These are phyloP conservation scores for Cerrena zonata DNA, from an alignment of 1,284 basidiomycete species.

Conservation along the genomic window DNA sequence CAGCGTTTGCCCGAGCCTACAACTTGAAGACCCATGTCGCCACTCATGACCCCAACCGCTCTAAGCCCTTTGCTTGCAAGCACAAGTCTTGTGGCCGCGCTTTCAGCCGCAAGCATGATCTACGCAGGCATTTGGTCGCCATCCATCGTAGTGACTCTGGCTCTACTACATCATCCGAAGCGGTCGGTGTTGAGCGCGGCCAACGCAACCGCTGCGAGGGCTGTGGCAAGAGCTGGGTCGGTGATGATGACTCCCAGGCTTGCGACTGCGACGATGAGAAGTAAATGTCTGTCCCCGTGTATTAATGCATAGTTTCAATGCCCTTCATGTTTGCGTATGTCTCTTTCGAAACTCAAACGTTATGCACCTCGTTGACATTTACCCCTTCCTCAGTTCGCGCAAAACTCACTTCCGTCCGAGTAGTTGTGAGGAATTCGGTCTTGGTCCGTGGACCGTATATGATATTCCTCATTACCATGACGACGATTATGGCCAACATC, in stretches of 20 bases:
- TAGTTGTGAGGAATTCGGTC: conserved; percentile 11
- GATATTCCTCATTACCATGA: conserved; percentile 20
- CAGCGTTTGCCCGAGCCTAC: conserved; percentile 84
- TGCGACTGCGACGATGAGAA: conserved; percentile 68
- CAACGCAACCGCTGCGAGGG: conserved; percentile 63
- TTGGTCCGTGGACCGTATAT: conserved; percentile 14
- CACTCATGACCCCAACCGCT: conserved; percentile 81
- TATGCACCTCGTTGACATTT: conserved; percentile 4
- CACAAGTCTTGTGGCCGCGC: conserved; percentile 77
- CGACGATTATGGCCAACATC: conserved; percentile 18
- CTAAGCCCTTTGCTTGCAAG: conserved; percentile 80
- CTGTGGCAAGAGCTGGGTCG: conserved; percentile 68
- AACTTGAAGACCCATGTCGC: conserved; percentile 88
- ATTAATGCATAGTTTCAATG: conserved; percentile 1
- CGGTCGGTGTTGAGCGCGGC: conserved; percentile 59
- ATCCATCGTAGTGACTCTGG: conserved; percentile 71
- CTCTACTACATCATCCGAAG: conserved; percentile 23
- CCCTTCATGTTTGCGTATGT: conserved; percentile 27
- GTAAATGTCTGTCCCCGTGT: conserved; percentile 31
- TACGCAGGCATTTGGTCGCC: conserved; percentile 78
- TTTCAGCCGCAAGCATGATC: conserved; percentile 85
- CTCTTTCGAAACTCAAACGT: background rate
- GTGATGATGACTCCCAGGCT: conserved; percentile 45
- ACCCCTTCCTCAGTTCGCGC: conserved; percentile 16
- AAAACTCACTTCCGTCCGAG: conserved; percentile 31